Conservation (phyloP, 345 rosid genomes). For the Populus pruinosa region DNA sequence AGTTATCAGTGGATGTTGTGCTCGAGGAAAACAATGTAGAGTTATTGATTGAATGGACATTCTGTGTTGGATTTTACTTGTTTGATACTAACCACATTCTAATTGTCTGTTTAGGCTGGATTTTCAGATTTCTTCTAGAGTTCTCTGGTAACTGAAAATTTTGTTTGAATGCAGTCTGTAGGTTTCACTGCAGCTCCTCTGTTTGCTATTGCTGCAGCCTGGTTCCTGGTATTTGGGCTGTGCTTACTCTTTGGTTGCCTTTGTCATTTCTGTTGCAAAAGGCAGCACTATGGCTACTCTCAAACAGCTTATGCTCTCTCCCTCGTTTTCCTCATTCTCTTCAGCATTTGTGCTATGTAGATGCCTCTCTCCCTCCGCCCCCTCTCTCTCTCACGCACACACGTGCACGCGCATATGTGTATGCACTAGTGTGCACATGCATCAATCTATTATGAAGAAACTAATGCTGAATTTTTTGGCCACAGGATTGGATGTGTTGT, state of each 20-base stretch:
- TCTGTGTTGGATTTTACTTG: not conserved
- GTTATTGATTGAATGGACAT: not conserved
- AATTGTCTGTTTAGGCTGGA: not conserved
- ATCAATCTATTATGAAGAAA: not conserved
- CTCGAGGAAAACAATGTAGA: not conserved
- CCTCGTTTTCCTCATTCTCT: slow-evolving; percentile 58
- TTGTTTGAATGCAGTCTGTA: slow-evolving; percentile 65
- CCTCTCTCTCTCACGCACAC: not conserved
- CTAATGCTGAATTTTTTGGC: slow-evolving; percentile 14
- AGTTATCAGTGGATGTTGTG: not conserved
- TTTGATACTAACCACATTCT: not conserved
- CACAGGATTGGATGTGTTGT: slow-evolving; percentile 78
- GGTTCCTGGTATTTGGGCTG: slow-evolving; percentile 78
- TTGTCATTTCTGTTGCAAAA: slow-evolving; percentile 47
- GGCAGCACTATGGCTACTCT: slow-evolving; percentile 56
- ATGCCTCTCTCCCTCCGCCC: slow-evolving; percentile 5
- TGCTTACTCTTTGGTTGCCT: slow-evolving; percentile 48
- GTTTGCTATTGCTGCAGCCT: slow-evolving; percentile 55
- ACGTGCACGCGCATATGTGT: no score
- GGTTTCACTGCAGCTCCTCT: slow-evolving; percentile 77
- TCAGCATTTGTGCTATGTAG: slow-evolving; percentile 70
- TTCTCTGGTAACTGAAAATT: slow-evolving; percentile 4
- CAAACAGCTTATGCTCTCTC: slow-evolving; percentile 59
- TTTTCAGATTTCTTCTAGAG: not conserved
- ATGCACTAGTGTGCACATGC: not conserved